These are phyloP conservation scores for Tolypocladium cylindrosporum DNA, from an alignment of 2,329 filamentous ascomycete genomes.

Conservation along the genomic window DNA sequence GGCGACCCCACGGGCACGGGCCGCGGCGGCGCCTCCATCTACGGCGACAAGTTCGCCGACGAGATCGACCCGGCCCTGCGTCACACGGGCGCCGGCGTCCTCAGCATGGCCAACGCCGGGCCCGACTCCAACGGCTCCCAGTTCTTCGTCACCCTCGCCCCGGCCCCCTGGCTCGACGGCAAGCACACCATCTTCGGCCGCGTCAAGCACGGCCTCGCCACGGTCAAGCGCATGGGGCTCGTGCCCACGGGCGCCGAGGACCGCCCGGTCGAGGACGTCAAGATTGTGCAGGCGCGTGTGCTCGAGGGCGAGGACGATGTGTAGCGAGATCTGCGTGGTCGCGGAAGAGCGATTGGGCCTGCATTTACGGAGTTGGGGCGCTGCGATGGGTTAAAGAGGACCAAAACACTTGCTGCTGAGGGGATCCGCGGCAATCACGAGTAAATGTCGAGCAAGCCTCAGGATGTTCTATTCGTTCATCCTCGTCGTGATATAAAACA, in stretches of 20 bases:
- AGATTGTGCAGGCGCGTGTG: constrained; percentile 63
- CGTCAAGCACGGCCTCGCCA: constrained; percentile 70
- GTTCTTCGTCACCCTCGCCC: constrained; percentile 92
- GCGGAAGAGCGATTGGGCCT: neutral
- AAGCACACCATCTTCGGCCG: constrained; percentile 96
- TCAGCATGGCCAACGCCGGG: constrained; percentile 94
- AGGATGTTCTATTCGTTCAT: constrained; percentile 2
- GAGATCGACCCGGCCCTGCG: constrained; percentile 72
- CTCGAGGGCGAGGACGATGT: constrained; percentile 44
- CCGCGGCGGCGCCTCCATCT: constrained; percentile 79
- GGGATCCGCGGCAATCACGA: neutral
- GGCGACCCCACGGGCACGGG: constrained; percentile 93
- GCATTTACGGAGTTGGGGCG: neutral
- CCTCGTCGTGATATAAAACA: neutral
- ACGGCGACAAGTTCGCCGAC: constrained; percentile 88
- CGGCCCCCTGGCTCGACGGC: constrained; percentile 91
- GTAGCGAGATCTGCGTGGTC: neutral
- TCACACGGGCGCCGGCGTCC: constrained; percentile 86
- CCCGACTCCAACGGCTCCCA: constrained; percentile 90
- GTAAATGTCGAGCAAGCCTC: neutral
- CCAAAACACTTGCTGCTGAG: neutral
- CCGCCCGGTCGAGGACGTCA: constrained; percentile 70
- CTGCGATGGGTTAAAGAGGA: neutral
- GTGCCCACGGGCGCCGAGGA: constrained; percentile 79
- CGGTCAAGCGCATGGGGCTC: constrained; percentile 81